Conservation (phyloP, 2,329 filamentous ascomycete species). For the Alternaria gaisen region DNA sequence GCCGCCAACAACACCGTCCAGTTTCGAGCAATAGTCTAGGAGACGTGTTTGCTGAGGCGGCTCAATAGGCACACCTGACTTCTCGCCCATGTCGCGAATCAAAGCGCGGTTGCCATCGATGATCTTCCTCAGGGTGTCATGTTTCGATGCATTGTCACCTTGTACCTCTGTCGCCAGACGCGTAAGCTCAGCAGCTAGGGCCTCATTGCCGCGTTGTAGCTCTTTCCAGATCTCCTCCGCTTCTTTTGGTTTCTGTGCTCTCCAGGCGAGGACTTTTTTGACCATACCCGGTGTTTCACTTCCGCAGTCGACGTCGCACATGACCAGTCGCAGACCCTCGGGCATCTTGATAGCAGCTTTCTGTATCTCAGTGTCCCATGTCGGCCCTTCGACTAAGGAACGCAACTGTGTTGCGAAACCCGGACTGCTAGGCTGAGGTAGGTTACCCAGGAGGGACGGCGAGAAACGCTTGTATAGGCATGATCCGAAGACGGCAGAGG, state of each 20-base stretch:
- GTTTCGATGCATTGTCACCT: conserved; percentile 50
- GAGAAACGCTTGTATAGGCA: conserved; percentile 94
- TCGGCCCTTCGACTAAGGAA: conserved; percentile 67
- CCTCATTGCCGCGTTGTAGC: conserved; percentile 78
- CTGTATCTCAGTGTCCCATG: conserved; percentile 82
- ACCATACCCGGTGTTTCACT: conserved; percentile 96
- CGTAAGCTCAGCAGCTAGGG: conserved; percentile 71
- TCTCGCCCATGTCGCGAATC: conserved; percentile 78
- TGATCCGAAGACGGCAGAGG: conserved; percentile 89
- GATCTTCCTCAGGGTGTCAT: conserved; percentile 61
- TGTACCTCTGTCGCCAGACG: conserved; percentile 56
- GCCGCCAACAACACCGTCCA: conserved; percentile 86
- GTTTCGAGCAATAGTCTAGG: conserved; percentile 74
- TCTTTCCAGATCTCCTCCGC: conserved; percentile 76
- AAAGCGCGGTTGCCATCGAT: conserved; percentile 64
- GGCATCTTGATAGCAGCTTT: conserved; percentile 78
- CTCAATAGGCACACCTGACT: conserved; percentile 86
- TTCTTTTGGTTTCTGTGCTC: conserved; percentile 68
- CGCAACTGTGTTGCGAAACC: conserved; percentile 74
- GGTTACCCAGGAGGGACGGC: conserved; percentile 71
- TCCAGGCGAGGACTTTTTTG: conserved; percentile 87
- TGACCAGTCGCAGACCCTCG: conserved; percentile 76
- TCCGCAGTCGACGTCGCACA: conserved; percentile 97
- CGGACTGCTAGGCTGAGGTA: conserved; percentile 72
- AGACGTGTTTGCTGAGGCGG: conserved; percentile 84